These are phyloP conservation scores for Erysimum cheiri DNA, from an alignment of 441 rosid species.

Conservation along the genomic window DNA sequence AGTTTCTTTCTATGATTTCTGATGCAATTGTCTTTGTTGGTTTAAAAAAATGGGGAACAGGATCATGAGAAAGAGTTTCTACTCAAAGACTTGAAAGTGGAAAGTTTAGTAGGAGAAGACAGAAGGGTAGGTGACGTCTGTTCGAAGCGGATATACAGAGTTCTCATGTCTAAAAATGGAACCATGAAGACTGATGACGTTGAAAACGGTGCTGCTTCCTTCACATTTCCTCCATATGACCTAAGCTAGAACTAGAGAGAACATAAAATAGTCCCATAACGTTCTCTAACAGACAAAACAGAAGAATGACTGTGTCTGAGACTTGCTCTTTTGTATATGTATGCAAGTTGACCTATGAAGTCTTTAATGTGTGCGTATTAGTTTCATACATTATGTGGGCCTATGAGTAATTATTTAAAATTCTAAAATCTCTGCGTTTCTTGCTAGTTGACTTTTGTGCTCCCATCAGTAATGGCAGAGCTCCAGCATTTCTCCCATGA, in stretches of 20 bases:
- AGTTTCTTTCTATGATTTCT: not conserved
- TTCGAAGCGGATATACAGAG: slow-evolving; percentile 84
- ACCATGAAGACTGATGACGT: slow-evolving; percentile 79
- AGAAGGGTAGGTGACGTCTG: slow-evolving; percentile 78
- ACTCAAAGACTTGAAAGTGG: slow-evolving; percentile 73
- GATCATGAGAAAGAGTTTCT: slow-evolving; percentile 85
- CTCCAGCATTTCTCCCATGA: not conserved
- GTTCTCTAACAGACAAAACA: not conserved
- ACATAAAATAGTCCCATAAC: slow-evolving; percentile 4
- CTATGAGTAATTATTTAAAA: not conserved
- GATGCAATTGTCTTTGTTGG: not conserved
- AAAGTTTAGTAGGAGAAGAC: slow-evolving; percentile 69
- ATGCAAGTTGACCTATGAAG: slow-evolving; percentile 9
- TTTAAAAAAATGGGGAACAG: slow-evolving; percentile 43
- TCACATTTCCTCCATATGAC: slow-evolving; percentile 38
- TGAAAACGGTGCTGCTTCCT: slow-evolving; percentile 87
- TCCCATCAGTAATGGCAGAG: slow-evolving; percentile 4
- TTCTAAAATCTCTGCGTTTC: no score
- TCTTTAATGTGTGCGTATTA: no score
- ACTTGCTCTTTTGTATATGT: not conserved
- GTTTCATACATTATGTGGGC: no score
- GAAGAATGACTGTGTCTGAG: slow-evolving; percentile 10
- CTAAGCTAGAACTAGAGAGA: not conserved
- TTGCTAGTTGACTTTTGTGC: no score
- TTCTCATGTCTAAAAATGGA: slow-evolving; percentile 81